Evolutionary conservation across 2,329 filamentous ascomycete genomes (phyloP).

Genomic region (Orbilia blumenaviensis): DNA sequence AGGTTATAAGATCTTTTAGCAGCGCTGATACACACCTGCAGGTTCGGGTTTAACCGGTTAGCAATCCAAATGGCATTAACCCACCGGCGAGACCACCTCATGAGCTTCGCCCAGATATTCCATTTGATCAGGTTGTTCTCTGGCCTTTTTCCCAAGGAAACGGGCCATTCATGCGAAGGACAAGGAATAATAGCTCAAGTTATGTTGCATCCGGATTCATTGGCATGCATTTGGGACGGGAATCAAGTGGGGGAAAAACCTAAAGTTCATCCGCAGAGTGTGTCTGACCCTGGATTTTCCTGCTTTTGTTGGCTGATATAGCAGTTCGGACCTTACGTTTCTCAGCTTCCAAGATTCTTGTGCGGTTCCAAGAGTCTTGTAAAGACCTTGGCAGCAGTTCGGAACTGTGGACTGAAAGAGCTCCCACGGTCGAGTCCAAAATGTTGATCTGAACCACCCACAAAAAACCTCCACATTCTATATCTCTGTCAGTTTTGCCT

Average conservation of each 20-base stretch:
- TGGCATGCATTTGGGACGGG: slow-evolving; percentile 8
- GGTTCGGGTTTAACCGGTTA: neutral
- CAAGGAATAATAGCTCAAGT: slow-evolving; percentile 4
- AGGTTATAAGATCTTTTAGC: neutral
- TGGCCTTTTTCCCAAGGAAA: neutral
- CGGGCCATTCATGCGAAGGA: neutral
- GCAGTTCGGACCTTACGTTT: slow-evolving; percentile 8
- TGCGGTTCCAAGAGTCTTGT: slow-evolving; percentile 8
- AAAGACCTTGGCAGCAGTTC: slow-evolving; percentile 7
- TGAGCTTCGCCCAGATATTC: too few species aligned
- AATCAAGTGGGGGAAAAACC: neutral
- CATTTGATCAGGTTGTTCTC: neutral
- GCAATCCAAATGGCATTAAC: neutral
- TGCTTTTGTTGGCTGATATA: neutral
- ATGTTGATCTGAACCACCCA: too few species aligned
- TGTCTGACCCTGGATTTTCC: neutral
- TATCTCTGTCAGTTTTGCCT: too few species aligned
- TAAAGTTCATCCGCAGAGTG: neutral
- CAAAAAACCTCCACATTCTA: too few species aligned
- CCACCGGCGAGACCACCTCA: too few species aligned
- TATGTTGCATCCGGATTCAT: slow-evolving; percentile 6
- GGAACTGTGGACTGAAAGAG: slow-evolving; percentile 9
- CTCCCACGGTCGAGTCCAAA: too few species aligned
- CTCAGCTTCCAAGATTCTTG: slow-evolving; percentile 4
- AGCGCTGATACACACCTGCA: neutral